Evolutionary conservation across 2,329 filamentous ascomycete species (phyloP).

Genomic region (Alternaria atra): DNA sequence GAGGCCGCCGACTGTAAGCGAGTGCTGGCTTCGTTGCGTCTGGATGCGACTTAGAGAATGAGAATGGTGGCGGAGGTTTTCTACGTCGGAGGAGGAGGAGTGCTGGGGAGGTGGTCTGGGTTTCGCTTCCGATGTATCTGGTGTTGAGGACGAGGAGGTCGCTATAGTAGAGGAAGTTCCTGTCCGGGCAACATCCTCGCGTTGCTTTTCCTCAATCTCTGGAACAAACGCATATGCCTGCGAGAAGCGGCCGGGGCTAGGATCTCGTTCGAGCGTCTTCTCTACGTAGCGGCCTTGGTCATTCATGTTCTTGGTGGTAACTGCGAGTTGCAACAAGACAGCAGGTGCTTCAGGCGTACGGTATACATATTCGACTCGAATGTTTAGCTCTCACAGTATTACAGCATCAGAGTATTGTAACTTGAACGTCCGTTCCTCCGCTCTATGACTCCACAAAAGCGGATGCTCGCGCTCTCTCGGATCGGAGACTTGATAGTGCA

Average conservation of each 20-base stretch:
- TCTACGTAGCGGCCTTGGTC: constrained; percentile 64
- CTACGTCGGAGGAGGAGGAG: constrained; percentile 54
- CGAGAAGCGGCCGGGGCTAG: constrained; percentile 54
- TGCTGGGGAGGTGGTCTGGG: constrained; percentile 69
- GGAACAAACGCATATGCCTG: constrained; percentile 50
- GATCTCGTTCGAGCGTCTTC: constrained; percentile 62
- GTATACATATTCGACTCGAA: not conserved
- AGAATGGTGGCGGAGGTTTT: constrained; percentile 69
- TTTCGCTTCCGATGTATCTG: constrained; percentile 50
- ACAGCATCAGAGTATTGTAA: not conserved
- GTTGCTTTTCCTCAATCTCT: constrained; percentile 52
- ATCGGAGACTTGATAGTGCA: not conserved
- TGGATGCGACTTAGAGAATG: constrained; percentile 76
- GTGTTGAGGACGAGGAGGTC: constrained; percentile 58
- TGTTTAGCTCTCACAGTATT: not conserved
- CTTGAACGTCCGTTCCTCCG: constrained; percentile 10
- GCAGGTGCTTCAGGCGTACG: not conserved
- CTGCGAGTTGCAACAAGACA: constrained; percentile 12
- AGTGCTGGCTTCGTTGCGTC: constrained; percentile 75
- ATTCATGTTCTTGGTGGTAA: constrained; percentile 51
- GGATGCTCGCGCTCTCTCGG: constrained; percentile 18
- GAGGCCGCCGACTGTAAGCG: constrained; percentile 70
- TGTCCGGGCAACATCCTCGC: constrained; percentile 65
- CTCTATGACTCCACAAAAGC: constrained; percentile 10
- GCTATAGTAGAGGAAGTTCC: constrained; percentile 45